These are phyloP conservation scores for Lipomyces yamanashiensis DNA, from an alignment of 805 yeast species.

Conservation along the genomic window DNA sequence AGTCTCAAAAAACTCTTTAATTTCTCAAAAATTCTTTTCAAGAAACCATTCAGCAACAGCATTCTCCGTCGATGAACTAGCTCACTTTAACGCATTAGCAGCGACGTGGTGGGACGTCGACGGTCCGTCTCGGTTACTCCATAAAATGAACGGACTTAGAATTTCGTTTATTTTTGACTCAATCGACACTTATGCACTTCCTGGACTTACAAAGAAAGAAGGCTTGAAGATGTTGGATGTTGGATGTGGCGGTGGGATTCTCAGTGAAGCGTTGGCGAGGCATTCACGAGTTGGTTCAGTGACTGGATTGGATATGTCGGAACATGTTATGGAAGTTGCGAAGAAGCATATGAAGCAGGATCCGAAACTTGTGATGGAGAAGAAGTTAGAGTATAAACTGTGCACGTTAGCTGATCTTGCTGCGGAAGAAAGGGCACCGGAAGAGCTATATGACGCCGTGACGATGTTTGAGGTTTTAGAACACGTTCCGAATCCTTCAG, in stretches of 20 bases:
- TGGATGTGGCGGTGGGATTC: conserved; percentile 98
- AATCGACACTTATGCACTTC: conserved; percentile 57
- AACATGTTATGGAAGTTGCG: conserved; percentile 83
- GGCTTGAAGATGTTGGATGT: conserved; percentile 75
- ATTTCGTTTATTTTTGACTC: conserved; percentile 82
- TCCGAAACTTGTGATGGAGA: conserved; percentile 54
- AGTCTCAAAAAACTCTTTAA: neutral
- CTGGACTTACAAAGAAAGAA: conserved; percentile 70
- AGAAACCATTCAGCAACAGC: conserved; percentile 9
- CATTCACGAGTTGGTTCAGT: conserved; percentile 63
- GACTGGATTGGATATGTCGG: conserved; percentile 82
- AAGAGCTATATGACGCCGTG: conserved; percentile 64
- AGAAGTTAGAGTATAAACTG: conserved; percentile 54
- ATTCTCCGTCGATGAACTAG: conserved; percentile 58
- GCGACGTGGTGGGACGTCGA: conserved; percentile 97
- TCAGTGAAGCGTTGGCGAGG: conserved; percentile 86
- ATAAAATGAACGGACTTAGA: conserved; percentile 88
- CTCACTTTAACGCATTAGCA: conserved; percentile 85
- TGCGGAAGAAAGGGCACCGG: conserved; percentile 48
- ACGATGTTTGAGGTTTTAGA: conserved; percentile 95
- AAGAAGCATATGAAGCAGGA: conserved; percentile 67
- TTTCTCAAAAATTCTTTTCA: neutral
- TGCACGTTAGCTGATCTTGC: conserved; percentile 58
- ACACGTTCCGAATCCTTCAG: conserved; percentile 86
- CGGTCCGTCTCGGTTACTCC: conserved; percentile 92